Evolutionary conservation across 768 basidiomycete genomes (phyloP), one percentile per base, ranked within the genome.

Genomic region (Auriculariales sp.): DNA sequence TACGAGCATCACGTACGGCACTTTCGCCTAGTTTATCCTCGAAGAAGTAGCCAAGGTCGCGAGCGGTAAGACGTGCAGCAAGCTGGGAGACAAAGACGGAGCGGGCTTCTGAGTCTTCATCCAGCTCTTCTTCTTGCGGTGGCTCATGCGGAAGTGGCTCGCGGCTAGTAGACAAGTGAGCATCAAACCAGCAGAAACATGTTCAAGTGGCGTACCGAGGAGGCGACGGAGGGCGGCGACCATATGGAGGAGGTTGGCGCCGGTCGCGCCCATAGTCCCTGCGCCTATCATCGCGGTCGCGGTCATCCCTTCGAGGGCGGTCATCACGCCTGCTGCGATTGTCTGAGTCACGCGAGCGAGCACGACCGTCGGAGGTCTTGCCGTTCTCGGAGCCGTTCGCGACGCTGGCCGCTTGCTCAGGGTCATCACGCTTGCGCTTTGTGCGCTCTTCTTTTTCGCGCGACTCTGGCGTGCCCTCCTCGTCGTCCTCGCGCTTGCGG

Each of bases 41-140:
- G 62, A 99, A 98, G 72, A 99, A 99, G 68, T 92, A 88, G 56
- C 93, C 93, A 67, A 99, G 72, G 71, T 99, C 95, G 63, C 91
- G 81, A 58, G 93, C 91, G 52, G 93, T 97, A 63, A 98, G 79
- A 61, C 91, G 83, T 54, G 92, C 91, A 59, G 95, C 90, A 63
- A 99, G 81, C 69, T 98, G 95, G 59, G 93, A 94, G 62, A 95
- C 91, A 68, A 98, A 98, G 57, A 97, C 90, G 59, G 95, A 97
- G 66, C 95, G 85, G 61, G 89, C 84, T 79, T 98, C 95, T 50
- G 90, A 92, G 62, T 98, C 94, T 62, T 97, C 91, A 65, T 92
- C 89, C 59, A 84, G 83, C 55, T 97, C 91, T 57, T 49, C 27
- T 33, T 81, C 74, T 27, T 67, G 66, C 25, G 75, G 74, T 17